These are phyloP conservation scores for Trichophyton verrucosum DNA, from an alignment of 2,329 filamentous ascomycete species.

Conservation along the genomic window DNA sequence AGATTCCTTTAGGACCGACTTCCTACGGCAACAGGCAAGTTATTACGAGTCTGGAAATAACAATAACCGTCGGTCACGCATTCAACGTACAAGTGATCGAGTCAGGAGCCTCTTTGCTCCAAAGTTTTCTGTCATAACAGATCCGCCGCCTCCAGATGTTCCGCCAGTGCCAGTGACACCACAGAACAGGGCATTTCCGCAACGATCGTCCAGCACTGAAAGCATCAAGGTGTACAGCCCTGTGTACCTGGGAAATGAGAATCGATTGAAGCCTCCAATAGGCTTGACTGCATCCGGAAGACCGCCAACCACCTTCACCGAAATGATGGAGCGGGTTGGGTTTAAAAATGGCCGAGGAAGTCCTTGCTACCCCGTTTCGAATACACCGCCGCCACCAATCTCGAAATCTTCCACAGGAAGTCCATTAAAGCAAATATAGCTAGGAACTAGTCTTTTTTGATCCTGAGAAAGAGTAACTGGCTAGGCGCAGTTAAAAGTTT, in stretches of 20 bases:
- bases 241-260: slow-evolving; percentile 15
- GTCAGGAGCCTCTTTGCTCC: slow-evolving; percentile 27
- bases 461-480: too few relatives aligned
- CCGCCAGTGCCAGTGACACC: slow-evolving; percentile 21
- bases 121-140: slow-evolving; percentile 16
- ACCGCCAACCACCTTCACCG: slow-evolving; percentile 27
- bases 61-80: slow-evolving; percentile 16
- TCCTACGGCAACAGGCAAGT: slow-evolving; percentile 26
- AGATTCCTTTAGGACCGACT: slow-evolving; percentile 33
- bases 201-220: slow-evolving; percentile 29
- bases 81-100: slow-evolving; percentile 25
- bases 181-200: slow-evolving; percentile 15
- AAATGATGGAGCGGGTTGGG: slow-evolving; percentile 28
- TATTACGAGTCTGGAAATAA: slow-evolving; percentile 13
- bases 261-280: slow-evolving; percentile 19
- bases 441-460: neutral
- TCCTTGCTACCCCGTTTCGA: slow-evolving; percentile 20
- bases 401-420: neutral
- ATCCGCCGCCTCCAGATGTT: slow-evolving; percentile 12
- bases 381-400: slow-evolving; percentile 12
- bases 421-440: neutral
- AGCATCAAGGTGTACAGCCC: slow-evolving; percentile 38
- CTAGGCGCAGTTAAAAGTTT: too few relatives aligned
- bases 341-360: slow-evolving; percentile 22
- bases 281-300: slow-evolving; percentile 14